A percentile compares a stretch with the other conserved stretches of the same genome.
These are phyloP conservation scores for Aspergillus indologenus DNA, from an alignment of 495 filamentous ascomycete genomes.

Conservation along the genomic window DNA sequence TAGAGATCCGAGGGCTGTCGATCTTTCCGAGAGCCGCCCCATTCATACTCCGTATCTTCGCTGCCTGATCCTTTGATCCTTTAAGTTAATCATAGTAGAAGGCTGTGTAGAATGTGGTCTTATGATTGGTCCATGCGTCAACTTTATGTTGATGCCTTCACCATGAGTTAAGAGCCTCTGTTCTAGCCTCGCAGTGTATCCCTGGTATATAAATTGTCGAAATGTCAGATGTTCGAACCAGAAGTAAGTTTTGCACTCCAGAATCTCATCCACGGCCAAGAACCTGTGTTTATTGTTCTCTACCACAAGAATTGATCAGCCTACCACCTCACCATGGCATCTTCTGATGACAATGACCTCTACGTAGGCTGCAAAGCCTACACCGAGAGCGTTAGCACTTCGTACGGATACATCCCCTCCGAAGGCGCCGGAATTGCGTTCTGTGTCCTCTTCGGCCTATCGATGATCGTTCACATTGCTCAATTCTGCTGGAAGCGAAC, in stretches of 20 bases:
- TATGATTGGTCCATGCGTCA: not conserved
- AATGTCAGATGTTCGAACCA: not conserved
- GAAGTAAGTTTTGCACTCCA: too few species aligned
- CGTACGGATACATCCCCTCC: slow-evolving; percentile 56
- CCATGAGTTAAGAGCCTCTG: too few species aligned
- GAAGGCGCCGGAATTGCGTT: slow-evolving; percentile 55
- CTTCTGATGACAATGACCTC: not conserved
- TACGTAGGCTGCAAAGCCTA: slow-evolving; percentile 28
- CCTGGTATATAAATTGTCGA: not conserved
- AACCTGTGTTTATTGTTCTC: too few species aligned
- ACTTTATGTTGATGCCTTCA: not conserved
- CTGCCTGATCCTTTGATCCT: not conserved
- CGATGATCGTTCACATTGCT: slow-evolving; percentile 47
- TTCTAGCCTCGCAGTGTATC: not conserved
- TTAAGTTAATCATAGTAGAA: too few species aligned
- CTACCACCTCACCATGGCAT: not conserved
- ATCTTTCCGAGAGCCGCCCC: not conserved
- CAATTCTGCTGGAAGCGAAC: slow-evolving; percentile 49
- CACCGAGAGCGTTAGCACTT: slow-evolving; percentile 26
- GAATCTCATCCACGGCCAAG: too few species aligned
- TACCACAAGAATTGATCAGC: too few species aligned
- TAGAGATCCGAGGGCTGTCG: not conserved
- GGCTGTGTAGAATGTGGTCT: not conserved
- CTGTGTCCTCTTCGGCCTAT: slow-evolving; percentile 49
- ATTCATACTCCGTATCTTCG: not conserved